Percentiles rank a stretch among this genome's conserved stretches.
These are phyloP conservation scores for Mucor irregularis DNA, from an alignment of 371 early-diverging fungal genomes.

Conservation along the genomic window DNA sequence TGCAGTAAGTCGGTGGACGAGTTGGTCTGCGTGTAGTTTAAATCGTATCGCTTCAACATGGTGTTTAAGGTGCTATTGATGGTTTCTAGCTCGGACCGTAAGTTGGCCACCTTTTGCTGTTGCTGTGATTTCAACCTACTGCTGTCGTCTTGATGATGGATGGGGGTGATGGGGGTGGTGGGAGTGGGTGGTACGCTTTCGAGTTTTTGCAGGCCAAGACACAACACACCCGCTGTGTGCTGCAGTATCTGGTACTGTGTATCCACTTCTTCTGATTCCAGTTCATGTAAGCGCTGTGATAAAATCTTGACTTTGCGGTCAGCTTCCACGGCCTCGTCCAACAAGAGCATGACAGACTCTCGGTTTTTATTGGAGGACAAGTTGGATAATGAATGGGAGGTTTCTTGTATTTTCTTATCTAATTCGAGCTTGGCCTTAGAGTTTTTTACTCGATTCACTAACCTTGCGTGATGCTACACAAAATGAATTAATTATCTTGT, in stretches of 20 bases:
- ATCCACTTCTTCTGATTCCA: slow-evolving; percentile 61
- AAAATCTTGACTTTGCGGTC: slow-evolving; percentile 70
- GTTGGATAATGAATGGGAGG: slow-evolving; percentile 62
- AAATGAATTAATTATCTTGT: not conserved
- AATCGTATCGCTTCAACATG: slow-evolving; percentile 11
- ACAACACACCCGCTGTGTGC: slow-evolving; percentile 72
- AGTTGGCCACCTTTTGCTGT: not conserved
- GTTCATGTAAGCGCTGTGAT: slow-evolving; percentile 64
- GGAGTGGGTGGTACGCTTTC: slow-evolving; percentile 13
- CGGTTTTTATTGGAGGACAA: slow-evolving; percentile 36
- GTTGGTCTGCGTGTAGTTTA: not conserved
- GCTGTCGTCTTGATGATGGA: not conserved
- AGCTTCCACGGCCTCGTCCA: slow-evolving; percentile 38
- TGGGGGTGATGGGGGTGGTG: not conserved
- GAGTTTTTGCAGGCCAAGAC: slow-evolving; percentile 42
- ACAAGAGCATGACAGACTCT: slow-evolving; percentile 16
- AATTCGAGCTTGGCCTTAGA: slow-evolving; percentile 44
- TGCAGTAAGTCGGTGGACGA: slow-evolving; percentile 5
- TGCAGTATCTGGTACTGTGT: slow-evolving; percentile 66
- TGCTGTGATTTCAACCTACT: too few relatives aligned
- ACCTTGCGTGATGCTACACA: slow-evolving; percentile 22
- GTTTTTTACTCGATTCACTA: slow-evolving; percentile 20
- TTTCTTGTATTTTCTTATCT: slow-evolving; percentile 70
- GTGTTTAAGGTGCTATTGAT: slow-evolving; percentile 6
- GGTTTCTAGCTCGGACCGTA: slow-evolving; percentile 6